Evolutionary conservation across 108 stramenopile genomes (phyloP), one percentile per base, ranked within the genome.

Genomic region (Conticribra weissflogii): DNA sequence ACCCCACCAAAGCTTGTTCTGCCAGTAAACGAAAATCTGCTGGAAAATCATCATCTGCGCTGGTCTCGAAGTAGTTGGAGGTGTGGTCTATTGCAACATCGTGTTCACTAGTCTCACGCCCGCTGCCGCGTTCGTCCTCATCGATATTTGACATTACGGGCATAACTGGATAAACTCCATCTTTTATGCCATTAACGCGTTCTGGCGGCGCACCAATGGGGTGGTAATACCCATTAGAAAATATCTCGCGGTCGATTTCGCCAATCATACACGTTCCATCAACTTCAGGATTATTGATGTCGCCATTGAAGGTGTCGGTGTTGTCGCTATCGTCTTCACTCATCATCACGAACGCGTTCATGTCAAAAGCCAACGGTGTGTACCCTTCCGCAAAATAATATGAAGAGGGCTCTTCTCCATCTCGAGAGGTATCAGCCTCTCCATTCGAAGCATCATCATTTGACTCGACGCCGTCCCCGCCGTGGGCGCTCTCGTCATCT

Each of bases 311-410:
- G 23, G 29, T 58, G 52, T 24, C 21, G 23, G 29, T 58, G 52
- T 24, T 23, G 15, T 67, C 72, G 36, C 57, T 25, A 34, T 52
- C 59, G 25, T 45, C 50, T n/a, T 63, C 68, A 58, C 57, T 32
- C 57, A 54, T 56, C 52, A 30, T 12, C 8, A 56, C 48, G 24
- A 76, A 54, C 31, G 57, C 68, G 36, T 76, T 80, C 67, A 76
- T 71, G 31, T 80, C 49, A 41, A 76, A 75, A 30, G 70, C 57
- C 24, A 80, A 68, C 22, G 79, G 79, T 14, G 79, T 75, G 59
- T 80, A 80, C 18, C 79, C 79, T 56, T 80, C 74, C 72, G 58
- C 54, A 4, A 55, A 45, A 68, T 74, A 58, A 2, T 55, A 68
- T 12, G 66, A 17, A 25, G 49, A 32, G 1, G 50, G 12, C 31